A percentile compares a stretch with the other conserved stretches of the same genome.
These are phyloP conservation scores for Apiotrichum brassicae DNA, from an alignment of 1,284 basidiomycete species.

Conservation along the genomic window DNA sequence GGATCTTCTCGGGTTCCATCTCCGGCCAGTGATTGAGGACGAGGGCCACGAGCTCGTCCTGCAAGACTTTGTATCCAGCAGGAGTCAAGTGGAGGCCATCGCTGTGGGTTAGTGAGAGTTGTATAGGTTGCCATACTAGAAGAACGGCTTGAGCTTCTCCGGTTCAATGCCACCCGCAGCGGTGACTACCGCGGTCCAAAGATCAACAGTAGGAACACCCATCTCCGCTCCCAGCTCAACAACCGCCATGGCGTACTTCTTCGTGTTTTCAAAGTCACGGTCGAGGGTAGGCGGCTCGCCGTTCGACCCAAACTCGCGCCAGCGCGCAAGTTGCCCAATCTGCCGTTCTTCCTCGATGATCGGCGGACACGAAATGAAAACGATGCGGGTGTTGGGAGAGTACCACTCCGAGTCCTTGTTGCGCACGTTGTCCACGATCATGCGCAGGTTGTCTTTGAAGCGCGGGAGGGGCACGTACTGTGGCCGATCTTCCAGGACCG, in stretches of 20 bases:
- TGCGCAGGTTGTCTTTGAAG: constrained; percentile 61
- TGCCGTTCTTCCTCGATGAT: constrained; percentile 56
- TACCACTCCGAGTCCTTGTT: constrained; percentile 59
- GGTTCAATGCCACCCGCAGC: constrained; percentile 56
- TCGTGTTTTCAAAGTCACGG: constrained; percentile 59
- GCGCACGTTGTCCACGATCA: constrained; percentile 59
- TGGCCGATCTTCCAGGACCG: constrained; percentile 52
- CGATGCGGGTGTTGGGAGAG: constrained; percentile 65
- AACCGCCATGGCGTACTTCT: constrained; percentile 63
- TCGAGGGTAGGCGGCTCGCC: constrained; percentile 46
- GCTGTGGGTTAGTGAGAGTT: no score
- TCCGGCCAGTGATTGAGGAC: constrained; percentile 60
- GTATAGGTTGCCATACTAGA: constrained; percentile 42
- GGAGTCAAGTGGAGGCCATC: constrained; percentile 74
- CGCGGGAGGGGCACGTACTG: constrained; percentile 56
- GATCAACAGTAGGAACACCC: constrained; percentile 59
- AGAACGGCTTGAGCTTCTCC: constrained; percentile 46
- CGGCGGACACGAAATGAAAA: constrained; percentile 79
- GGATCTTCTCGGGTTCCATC: constrained; percentile 50
- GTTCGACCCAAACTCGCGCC: constrained; percentile 30
- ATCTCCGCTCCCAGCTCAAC: constrained; percentile 55
- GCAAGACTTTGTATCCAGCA: constrained; percentile 66
- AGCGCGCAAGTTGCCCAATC: constrained; percentile 41
- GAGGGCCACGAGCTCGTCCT: constrained; percentile 56
- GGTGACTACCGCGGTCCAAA: constrained; percentile 62